Evolutionary conservation across 768 basidiomycete species (phyloP).

Genomic region (Leccinum truebloodii): DNA sequence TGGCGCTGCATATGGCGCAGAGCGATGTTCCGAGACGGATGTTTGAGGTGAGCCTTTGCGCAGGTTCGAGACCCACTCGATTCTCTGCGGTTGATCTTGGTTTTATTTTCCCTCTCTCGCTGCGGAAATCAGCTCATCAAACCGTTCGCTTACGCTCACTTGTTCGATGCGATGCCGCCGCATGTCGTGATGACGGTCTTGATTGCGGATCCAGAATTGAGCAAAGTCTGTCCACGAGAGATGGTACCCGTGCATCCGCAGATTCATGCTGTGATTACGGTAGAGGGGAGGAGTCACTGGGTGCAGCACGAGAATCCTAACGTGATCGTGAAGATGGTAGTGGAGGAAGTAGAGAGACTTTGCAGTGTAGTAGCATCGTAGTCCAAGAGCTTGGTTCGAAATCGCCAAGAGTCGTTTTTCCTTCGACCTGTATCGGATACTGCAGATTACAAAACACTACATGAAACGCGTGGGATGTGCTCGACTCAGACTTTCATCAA

Average conservation of each 20-base stretch:
- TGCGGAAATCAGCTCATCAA: conserved; percentile 11
- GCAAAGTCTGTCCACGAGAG: conserved; percentile 7
- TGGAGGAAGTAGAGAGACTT: conserved; percentile 14
- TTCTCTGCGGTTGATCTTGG: not conserved
- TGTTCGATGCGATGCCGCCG: conserved; percentile 10
- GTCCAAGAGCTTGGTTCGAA: no score
- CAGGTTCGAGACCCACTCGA: not conserved
- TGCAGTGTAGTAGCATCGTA: not conserved
- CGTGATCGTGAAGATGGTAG: conserved; percentile 5
- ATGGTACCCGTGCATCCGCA: conserved; percentile 5
- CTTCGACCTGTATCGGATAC: no score
- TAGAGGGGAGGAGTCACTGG: conserved; percentile 17
- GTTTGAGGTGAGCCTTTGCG: conserved; percentile 5
- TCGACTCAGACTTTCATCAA: no score
- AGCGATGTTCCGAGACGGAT: conserved; percentile 6
- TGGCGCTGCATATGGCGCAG: conserved; percentile 13
- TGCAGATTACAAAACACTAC: no score
- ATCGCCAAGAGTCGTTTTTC: no score
- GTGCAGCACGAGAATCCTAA: conserved; percentile 16
- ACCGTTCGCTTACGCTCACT: conserved; percentile 16
- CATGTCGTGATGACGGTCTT: conserved; percentile 19
- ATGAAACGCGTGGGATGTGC: no score
- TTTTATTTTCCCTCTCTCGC: no score
- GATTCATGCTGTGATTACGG: conserved; percentile 2
- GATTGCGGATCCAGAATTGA: conserved; percentile 12